These are phyloP conservation scores for Pleurotus tuoliensis DNA, from an alignment of 768 basidiomycete genomes.

Conservation along the genomic window DNA sequence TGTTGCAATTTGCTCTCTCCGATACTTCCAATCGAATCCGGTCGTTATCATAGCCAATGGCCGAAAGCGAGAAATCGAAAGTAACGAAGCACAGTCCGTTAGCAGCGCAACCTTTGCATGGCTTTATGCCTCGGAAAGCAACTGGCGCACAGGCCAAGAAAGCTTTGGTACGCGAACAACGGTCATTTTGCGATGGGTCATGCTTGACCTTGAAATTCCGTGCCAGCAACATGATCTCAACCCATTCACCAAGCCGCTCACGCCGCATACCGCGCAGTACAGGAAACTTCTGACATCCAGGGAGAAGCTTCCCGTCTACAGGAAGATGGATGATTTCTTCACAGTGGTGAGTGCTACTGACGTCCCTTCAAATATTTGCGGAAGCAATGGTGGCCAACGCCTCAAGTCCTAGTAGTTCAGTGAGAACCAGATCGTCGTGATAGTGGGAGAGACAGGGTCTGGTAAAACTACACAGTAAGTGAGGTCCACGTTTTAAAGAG, in stretches of 20 bases:
- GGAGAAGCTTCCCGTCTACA: conserved; percentile 86
- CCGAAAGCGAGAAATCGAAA: too few relatives aligned
- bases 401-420: conserved; percentile 43
- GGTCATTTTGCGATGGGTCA: too few relatives aligned
- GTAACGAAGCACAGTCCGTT: too few relatives aligned
- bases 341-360: conserved; percentile 62
- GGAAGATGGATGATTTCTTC: conserved; percentile 91
- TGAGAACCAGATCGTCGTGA: conserved; percentile 80
- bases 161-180: conserved; percentile 55
- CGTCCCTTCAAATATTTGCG: not conserved
- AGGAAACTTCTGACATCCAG: conserved; percentile 80
- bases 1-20: too few relatives aligned
- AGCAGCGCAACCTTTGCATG: conserved; percentile 37
- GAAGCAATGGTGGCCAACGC: not conserved
- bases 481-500: not conserved
- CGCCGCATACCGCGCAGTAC: conserved; percentile 67
- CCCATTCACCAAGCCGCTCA: conserved; percentile 79
- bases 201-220: not conserved
- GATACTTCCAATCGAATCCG: too few relatives aligned
- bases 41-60: too few relatives aligned
- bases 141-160: conserved; percentile 59
- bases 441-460: conserved; percentile 93
- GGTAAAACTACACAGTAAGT: conserved; percentile 95
- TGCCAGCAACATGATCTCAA: conserved; percentile 74
- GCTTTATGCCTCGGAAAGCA: conserved; percentile 69